Base-by-base conservation (phyloP, 2,329 filamentous ascomycete species). In the Rhynchosporium agropyri region DNA sequence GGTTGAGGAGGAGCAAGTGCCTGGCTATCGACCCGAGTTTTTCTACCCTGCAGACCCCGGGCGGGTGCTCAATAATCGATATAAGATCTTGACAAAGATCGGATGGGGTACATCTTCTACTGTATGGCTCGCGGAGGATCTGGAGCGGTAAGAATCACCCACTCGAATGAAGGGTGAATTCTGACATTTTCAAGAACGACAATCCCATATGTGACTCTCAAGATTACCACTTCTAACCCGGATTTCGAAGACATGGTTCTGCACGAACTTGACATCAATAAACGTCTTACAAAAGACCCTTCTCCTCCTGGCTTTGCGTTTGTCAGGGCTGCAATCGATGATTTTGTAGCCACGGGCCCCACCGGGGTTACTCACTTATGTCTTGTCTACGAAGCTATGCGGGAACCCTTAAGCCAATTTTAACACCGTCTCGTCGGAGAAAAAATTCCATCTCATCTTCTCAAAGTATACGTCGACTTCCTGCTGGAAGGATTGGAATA, bases 401-500 rank as follows among this genome's bases (percentile, higher is more conserved):
- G 63, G 51, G 63, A 65, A 55, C 50, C 61, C n/a, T 45, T 65
- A 31, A 49, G 42, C 15, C 58, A 56, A 49, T 63, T 65, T 31
- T 58, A 61, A 56, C 48, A 46, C 29, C 63, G 61, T 38, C 46
- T 61, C 13, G 50, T 26, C 13, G 43, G 48, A 36, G 45, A 58
- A 4, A 59, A 31, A 13, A 28, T 63, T 45, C 61, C 63, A 15
- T 38, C 56, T 46, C 36, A 58, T 12, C 53, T 65, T 55, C 51
- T 65, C 38, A 66, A 66, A 54, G 48, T 62, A 46, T 66, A 64
- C 40, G 28, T 66, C 3, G 51, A 45, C 3, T 61, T 60, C 45
- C 20, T 66, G 0, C 40, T 66, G 29, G 48, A 60, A 51, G 65
- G 60, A 2, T 53, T 66, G 13, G 62, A 66, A 29, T 66, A 64